phyloP scores from a whole-genome alignment of 192 early-diverging fungal species.

The Lobosporangium transversale region DNA sequence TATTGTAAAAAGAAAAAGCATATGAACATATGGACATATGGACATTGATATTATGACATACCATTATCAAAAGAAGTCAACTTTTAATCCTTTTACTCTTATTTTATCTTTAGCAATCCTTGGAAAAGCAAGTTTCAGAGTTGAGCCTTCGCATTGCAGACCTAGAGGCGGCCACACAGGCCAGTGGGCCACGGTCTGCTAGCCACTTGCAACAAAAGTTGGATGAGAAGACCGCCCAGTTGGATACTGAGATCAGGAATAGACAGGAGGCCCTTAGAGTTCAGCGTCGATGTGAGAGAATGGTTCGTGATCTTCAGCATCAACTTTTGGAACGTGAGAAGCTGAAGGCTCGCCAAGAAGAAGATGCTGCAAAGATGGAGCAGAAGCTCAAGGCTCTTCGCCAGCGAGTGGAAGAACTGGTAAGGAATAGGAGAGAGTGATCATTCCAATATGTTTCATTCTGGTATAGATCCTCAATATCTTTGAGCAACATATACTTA shows the following conservation, averaged over 20 bases:
- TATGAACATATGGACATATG: too few species aligned
- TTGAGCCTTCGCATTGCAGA: conserved; percentile 79
- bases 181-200: conserved; percentile 64
- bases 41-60: too few species aligned
- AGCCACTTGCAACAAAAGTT: conserved; percentile 69
- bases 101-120: conserved; percentile 48
- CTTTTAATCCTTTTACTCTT: neutral
- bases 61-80: too few species aligned
- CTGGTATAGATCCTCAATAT: neutral
- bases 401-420: conserved; percentile 74
- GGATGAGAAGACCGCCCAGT: conserved; percentile 66
- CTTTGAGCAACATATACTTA: neutral
- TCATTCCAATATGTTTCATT: neutral
- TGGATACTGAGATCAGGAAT: conserved; percentile 72
- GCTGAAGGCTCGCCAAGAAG: conserved; percentile 68
- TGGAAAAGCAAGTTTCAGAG: conserved; percentile 90
- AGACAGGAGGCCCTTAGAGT: conserved; percentile 69
- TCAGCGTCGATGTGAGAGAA: conserved; percentile 75
- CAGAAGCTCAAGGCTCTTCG: conserved; percentile 73
- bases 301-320: conserved; percentile 87
- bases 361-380: conserved; percentile 76
- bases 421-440: neutral
- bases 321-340: conserved; percentile 86
- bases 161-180: conserved; percentile 74
- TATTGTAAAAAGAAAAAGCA: neutral